phyloP scores from a whole-genome alignment of 129 eudicot genomes.

The sunflower (Helianthus annuus) region DNA sequence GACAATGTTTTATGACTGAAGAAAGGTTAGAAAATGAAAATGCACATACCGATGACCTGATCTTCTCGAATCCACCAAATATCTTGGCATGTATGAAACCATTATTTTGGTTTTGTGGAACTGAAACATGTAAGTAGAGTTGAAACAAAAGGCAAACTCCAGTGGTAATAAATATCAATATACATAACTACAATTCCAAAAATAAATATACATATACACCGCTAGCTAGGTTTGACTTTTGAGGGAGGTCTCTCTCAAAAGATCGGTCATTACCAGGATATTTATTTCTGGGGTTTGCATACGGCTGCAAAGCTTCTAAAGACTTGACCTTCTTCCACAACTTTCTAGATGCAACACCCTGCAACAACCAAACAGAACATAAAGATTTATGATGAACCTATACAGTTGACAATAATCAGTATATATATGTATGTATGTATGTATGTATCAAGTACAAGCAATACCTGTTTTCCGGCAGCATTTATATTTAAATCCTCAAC shows the following conservation, averaged over 20 bases:
- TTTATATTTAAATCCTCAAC: slow-evolving; percentile 63
- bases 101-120: slow-evolving; percentile 53
- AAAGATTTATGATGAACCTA: slow-evolving; percentile 4
- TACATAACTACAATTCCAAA: neutral
- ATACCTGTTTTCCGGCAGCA: slow-evolving; percentile 43
- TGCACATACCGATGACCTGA: slow-evolving; percentile 72
- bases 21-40: slow-evolving; percentile 4
- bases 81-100: slow-evolving; percentile 93
- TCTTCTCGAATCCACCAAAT: slow-evolving; percentile 93
- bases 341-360: slow-evolving; percentile 62
- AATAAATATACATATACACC: neutral
- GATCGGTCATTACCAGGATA: slow-evolving; percentile 61
- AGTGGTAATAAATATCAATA: neutral
- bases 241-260: neutral
- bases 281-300: slow-evolving; percentile 72
- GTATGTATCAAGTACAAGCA: slow-evolving; percentile 5
- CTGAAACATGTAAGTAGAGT: slow-evolving; percentile 48
- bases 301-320: slow-evolving; percentile 82
- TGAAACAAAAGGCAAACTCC: neutral
- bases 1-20: neutral
- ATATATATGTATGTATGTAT: neutral
- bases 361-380: slow-evolving; percentile 24
- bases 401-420: slow-evolving; percentile 7
- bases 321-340: slow-evolving; percentile 73
- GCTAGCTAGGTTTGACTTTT: too few relatives aligned